phyloP scores from a whole-genome alignment of 257 asterid species.

The Solanum chilense region DNA sequence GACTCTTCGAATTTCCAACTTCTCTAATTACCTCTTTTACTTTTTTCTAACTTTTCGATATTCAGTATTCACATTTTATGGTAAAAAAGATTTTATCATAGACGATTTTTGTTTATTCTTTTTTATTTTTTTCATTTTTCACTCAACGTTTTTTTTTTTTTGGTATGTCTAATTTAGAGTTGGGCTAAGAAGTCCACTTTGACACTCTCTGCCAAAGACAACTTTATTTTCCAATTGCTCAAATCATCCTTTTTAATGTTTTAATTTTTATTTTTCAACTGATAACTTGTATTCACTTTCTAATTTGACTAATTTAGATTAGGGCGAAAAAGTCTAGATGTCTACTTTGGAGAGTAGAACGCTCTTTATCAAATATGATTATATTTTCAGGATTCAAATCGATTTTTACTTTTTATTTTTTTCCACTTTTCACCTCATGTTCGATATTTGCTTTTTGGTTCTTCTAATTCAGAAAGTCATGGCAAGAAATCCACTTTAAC shows the following conservation, averaged over 20 bases:
- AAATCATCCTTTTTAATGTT: background rate
- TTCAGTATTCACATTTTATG: background rate
- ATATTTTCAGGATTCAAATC: no score
- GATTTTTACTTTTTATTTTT: background rate
- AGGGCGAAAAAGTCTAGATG: background rate
- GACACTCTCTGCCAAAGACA: background rate
- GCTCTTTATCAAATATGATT: background rate
- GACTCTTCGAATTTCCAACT: background rate
- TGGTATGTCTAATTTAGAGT: background rate
- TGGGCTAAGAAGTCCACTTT: background rate
- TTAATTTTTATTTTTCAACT: background rate
- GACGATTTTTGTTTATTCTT: background rate
- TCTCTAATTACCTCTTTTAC: background rate
- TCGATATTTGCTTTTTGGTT: background rate
- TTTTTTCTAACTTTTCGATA: background rate
- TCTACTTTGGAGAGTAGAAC: background rate
- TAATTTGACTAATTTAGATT: background rate
- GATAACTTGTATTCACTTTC: background rate
- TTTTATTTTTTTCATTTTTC: background rate
- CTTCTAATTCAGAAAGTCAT: background rate
- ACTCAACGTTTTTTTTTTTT: accelerated
- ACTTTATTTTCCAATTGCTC: background rate
- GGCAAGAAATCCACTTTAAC: background rate
- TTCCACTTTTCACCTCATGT: background rate
- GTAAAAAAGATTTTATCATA: background rate